Evolutionary conservation across 2,329 filamentous ascomycete species (phyloP).

Genomic region (Blastomyces emzantsi): DNA sequence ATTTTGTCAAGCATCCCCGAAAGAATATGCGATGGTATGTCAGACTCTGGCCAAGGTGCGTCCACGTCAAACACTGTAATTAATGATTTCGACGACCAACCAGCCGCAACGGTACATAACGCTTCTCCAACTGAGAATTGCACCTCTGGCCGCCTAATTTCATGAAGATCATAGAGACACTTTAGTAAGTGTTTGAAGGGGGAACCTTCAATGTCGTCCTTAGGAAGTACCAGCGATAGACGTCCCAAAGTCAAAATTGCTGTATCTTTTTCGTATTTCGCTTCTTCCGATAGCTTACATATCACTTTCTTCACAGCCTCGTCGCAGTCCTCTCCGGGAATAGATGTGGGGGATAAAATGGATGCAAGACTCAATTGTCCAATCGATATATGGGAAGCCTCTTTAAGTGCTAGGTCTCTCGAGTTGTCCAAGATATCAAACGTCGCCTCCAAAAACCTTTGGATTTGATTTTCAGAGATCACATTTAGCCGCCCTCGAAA

Average conservation of each 20-base stretch:
- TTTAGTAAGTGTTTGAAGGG: conserved; percentile 48
- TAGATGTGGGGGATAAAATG: conserved; percentile 36
- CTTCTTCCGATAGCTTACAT: conserved; percentile 55
- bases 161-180: conserved; percentile 66
- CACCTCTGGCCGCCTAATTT: conserved; percentile 74
- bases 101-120: conserved; percentile 63
- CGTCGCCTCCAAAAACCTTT: conserved; percentile 37
- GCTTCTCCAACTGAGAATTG: conserved; percentile 90
- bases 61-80: conserved; percentile 69
- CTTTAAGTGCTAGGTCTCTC: conserved; percentile 49
- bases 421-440: conserved; percentile 46
- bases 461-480: conserved; percentile 30
- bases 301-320: conserved; percentile 42
- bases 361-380: conserved; percentile 54
- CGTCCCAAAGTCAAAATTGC: conserved; percentile 75
- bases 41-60: conserved; percentile 36
- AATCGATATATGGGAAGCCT: conserved; percentile 49
- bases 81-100: conserved; percentile 77
- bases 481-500: conserved; percentile 38
- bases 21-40: conserved; percentile 36
- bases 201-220: conserved; percentile 26
- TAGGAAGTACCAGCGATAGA: conserved; percentile 50
- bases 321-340: conserved; percentile 22
- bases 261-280: conserved; percentile 71
- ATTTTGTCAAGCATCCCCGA: conserved; percentile 59